Evolutionary conservation across 2,329 filamentous ascomycete species (phyloP), one percentile per base, ranked within the genome.

Genomic region (Purpureocillium takamizusanense): DNA sequence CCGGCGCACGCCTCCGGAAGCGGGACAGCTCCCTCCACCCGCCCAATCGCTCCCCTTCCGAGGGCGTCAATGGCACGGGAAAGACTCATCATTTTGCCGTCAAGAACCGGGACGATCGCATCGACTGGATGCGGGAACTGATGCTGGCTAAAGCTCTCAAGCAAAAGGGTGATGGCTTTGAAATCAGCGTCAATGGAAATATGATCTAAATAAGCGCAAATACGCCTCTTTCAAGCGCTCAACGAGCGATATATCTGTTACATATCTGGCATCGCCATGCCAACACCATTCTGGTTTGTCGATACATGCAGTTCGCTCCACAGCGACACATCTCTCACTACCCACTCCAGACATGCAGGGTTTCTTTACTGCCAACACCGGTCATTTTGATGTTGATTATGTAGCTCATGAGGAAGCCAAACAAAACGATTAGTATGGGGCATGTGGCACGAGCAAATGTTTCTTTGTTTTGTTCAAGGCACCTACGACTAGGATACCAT

Each of bases 21-120:
- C 62, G 76, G 15, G 69, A 73, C 50, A 75, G 70, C 53, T 60
- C 54, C 41, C 48, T 67, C 53, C 63, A 57, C 34, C 59, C 51
- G 7, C 46, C 48, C 14, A 47, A 46, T n/a, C 45, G 42, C 39
- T 44, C 51, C 40, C 56, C 60, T 25, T 49, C 55, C 25, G 70
- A 72, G 29, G 67, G 70, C 18, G 65, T 63, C 45, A 79, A 80
- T 43, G 76, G 75, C 40, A 78, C 74, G 10, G 78, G 78, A 51
- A 95, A 95, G 72, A 84, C 86, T 33, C 90, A 97, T 55, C 87
- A 97, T 58, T 97, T 97, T 57, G 86, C 90, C 0, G 90, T 95
- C 50, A 83, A 83, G 63, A 78, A 72, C 51, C 76, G 88, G 12
- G 86, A 95, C 55, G 86, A 95, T 57, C 76, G 90, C 44, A 95